Evolutionary conservation across 345 rosid species (phyloP), one percentile per base, ranked within the genome.

Genomic region (Pistacia vera): DNA sequence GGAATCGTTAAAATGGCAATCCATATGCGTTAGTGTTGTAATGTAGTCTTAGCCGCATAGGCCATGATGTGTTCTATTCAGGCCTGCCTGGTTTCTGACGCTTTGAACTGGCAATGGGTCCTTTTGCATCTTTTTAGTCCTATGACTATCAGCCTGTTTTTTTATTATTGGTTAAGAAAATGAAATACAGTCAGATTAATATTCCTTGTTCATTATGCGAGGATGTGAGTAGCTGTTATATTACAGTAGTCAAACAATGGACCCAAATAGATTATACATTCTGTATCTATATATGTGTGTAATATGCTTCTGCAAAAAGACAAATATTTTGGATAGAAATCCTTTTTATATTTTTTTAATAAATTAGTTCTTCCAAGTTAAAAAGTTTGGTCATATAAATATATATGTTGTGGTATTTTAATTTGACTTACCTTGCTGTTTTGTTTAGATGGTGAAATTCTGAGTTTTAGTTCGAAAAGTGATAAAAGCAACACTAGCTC

Each of bases 361-460:
- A 4, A 12, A 35, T 52, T 25, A 46, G 49, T 72, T 60, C 54
- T 70, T 70, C 44, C 5, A 41, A 41, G 16, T 25, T 30, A 25
- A 54, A 33, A 49, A 11, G 22, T 12, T 72, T 28, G 52, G 61
- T 30, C 16, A 36, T 35, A 2, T 74, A 8, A 52, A 52, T 52
- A 52, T 12, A 17, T 13, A 52, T 20, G 3, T 36, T 20, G 3
- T 64, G 22, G 52, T 41, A 76, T 38, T 56, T 70, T 62, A 28
- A 35, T n/a, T 52, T 49, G n/a, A 71, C 76, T 49, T 7, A n/a
- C 46, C 28, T 56, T 68, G 44, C 51, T 67, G 36, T 56, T 74
- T 20, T 77, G 58, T 76, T 65, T 85, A 95, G 98, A 90, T 83
- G 89, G 80, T 36, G 88, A 90, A 60, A 71, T 76, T 77, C 81